phyloP scores from a whole-genome alignment of 257 asterid genomes.

The Phtheirospermum japonicum region DNA sequence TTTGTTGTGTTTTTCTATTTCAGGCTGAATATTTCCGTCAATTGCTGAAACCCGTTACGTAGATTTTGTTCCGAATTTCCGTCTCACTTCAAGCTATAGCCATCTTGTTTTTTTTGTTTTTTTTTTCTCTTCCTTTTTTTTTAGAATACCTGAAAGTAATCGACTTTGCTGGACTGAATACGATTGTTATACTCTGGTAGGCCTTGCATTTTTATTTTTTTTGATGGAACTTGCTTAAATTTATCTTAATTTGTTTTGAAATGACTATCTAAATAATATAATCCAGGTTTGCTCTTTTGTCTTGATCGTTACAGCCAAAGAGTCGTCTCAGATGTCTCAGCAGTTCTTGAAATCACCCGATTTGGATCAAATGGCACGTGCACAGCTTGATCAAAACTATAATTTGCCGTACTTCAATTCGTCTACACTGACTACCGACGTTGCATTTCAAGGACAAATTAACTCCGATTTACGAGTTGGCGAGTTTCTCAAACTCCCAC shows the following conservation, averaged over 20 bases:
- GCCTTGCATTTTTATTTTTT: slow-evolving; percentile 21
- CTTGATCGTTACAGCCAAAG: slow-evolving; percentile 54
- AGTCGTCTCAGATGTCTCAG: slow-evolving; percentile 39
- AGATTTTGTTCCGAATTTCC: slow-evolving; percentile 40
- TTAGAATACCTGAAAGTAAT: slow-evolving; percentile 33
- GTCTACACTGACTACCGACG: slow-evolving; percentile 33
- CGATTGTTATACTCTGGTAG: slow-evolving; percentile 47
- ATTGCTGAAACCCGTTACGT: slow-evolving; percentile 90
- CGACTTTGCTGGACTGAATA: slow-evolving; percentile 32
- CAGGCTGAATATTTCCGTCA: slow-evolving; percentile 96
- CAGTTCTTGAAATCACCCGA: slow-evolving; percentile 43
- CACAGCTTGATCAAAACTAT: slow-evolving; percentile 39
- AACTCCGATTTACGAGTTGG: slow-evolving; percentile 34
- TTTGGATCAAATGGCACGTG: slow-evolving; percentile 38
- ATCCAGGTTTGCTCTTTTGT: slow-evolving; percentile 42
- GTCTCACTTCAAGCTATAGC: slow-evolving; percentile 43
- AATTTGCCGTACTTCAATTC: slow-evolving; percentile 30
- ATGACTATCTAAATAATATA: slow-evolving; percentile 17
- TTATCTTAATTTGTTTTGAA: slow-evolving; percentile 28
- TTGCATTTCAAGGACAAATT: slow-evolving; percentile 32
- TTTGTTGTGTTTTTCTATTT: slow-evolving; percentile 19
- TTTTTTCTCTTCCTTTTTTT: slow-evolving; percentile 19
- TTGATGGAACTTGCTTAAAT: slow-evolving; percentile 13
- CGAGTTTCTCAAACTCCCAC: slow-evolving; percentile 27
- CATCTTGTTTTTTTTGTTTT: slow-evolving; percentile 31